phyloP scores from a whole-genome alignment of 768 basidiomycete genomes.

The Pleurotus tuber-regium region DNA sequence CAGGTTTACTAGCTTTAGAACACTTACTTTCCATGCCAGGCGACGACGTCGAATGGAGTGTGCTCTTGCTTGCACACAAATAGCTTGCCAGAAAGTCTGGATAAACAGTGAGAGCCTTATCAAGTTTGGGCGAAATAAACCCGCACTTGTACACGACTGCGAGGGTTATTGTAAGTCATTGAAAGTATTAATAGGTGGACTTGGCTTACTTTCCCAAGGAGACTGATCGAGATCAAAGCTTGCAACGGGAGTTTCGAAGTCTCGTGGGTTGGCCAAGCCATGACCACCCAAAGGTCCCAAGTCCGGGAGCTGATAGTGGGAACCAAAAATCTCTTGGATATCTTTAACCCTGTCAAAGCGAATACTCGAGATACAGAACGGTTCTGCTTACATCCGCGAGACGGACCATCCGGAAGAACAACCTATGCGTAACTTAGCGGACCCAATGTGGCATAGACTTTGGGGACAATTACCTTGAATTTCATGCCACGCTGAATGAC shows the following conservation, averaged over 20 bases:
- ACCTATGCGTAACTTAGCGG: conserved; percentile 27
- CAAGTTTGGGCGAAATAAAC: background rate
- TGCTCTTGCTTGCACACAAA: conserved; percentile 56
- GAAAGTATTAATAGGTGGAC: background rate
- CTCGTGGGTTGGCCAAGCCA: conserved; percentile 63
- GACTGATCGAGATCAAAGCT: conserved; percentile 64
- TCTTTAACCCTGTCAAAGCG: conserved; percentile 30
- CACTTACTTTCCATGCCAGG: conserved; percentile 66
- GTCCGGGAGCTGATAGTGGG: conserved; percentile 61
- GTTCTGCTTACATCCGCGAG: conserved; percentile 51
- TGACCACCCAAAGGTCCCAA: conserved; percentile 65
- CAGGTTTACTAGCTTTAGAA: background rate
- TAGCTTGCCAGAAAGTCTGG: conserved; percentile 52
- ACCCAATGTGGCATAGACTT: background rate
- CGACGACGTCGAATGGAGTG: conserved; percentile 72
- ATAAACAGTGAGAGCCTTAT: background rate
- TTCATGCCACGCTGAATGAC: conserved; percentile 68
- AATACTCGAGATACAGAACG: background rate
- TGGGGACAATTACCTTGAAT: conserved; percentile 47
- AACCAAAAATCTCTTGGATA: conserved; percentile 62
- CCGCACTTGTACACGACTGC: conserved; percentile 49
- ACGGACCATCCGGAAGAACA: conserved; percentile 54
- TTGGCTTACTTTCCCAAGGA: conserved; percentile 50
- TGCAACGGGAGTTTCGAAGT: conserved; percentile 65
- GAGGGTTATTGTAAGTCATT: background rate